A percentile compares a stretch with the other conserved stretches of the same genome.
phyloP scores from a whole-genome alignment of 352 stramenopile genomes.

The Phytophthora sp. region DNA sequence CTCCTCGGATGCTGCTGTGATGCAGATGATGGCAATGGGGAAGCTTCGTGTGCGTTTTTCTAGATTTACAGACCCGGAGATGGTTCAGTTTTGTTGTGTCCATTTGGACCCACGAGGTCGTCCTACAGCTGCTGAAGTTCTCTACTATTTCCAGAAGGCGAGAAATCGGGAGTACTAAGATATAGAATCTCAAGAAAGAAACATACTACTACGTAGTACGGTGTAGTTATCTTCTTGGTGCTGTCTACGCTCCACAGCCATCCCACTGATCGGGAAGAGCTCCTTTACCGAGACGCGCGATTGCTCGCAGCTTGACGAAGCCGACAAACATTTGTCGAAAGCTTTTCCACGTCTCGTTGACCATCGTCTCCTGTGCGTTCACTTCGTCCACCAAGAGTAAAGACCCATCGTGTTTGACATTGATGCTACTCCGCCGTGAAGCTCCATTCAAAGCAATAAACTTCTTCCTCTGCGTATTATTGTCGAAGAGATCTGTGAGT shows the following conservation, averaged over 20 bases:
- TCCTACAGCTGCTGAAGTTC: conserved; percentile 33
- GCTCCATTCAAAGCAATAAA: background rate
- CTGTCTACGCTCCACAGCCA: background rate
- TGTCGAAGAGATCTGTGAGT: conserved; percentile 45
- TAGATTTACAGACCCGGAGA: conserved; percentile 5
- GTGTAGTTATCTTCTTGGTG: too few species aligned
- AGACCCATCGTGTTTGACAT: conserved; percentile 22
- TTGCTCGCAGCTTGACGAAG: conserved; percentile 59
- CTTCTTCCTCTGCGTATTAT: background rate
- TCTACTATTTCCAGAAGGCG: conserved; percentile 42
- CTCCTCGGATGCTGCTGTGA: conserved; percentile 32
- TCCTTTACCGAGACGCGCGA: conserved; percentile 56
- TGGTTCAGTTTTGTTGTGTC: conserved; percentile 27
- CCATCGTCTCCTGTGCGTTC: conserved; percentile 41
- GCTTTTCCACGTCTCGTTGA: conserved; percentile 77
- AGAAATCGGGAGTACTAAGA: background rate
- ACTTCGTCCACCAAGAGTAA: conserved; percentile 47
- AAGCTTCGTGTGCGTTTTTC: conserved; percentile 33
- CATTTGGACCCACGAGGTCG: conserved; percentile 21
- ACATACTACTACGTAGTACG: background rate
- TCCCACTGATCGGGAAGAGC: conserved; percentile 71
- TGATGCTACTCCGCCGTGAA: conserved; percentile 32
- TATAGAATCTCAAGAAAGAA: too few species aligned
- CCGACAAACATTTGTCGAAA: conserved; percentile 75
- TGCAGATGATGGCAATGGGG: conserved; percentile 41